phyloP scores from a whole-genome alignment of 2,329 filamentous ascomycete species.

The Alternaria arbusti region DNA sequence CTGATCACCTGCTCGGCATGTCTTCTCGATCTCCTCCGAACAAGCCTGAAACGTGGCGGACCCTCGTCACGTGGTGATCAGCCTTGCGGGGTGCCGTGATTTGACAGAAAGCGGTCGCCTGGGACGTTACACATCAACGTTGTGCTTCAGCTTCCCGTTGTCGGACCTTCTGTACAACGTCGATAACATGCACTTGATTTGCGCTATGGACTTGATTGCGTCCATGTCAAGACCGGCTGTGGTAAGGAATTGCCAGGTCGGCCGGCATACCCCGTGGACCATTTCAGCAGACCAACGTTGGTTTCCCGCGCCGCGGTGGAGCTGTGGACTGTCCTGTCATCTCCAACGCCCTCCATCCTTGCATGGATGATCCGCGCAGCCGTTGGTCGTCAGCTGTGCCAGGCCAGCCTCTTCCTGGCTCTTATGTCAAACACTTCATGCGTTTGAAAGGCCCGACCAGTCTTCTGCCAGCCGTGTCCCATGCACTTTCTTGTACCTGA shows the following conservation, averaged over 20 bases:
- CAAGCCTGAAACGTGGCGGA: constrained; percentile 24
- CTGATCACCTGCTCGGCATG: constrained; percentile 6
- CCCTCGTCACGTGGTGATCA: constrained; percentile 26
- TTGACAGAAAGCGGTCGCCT: constrained; percentile 21
- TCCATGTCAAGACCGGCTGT: not conserved
- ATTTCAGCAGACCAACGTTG: constrained; percentile 10
- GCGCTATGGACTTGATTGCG: not conserved
- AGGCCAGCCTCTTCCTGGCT: constrained; percentile 33
- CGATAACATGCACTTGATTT: not conserved
- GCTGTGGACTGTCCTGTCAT: constrained; percentile 29
- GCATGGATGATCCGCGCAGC: constrained; percentile 26
- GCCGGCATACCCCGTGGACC: constrained; percentile 2
- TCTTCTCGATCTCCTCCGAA: constrained; percentile 11
- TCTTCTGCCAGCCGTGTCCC: constrained; percentile 37
- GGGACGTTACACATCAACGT: constrained; percentile 18
- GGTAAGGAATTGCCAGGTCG: not conserved
- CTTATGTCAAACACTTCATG: constrained; percentile 44
- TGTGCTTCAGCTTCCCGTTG: constrained; percentile 23
- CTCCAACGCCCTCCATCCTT: constrained; percentile 26
- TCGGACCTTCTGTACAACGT: not conserved
- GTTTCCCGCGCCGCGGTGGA: constrained; percentile 17
- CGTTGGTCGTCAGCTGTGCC: constrained; percentile 29
- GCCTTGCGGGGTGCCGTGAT: constrained; percentile 18
- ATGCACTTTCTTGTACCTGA: constrained; percentile 40
- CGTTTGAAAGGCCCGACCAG: constrained; percentile 42